Evolutionary conservation across 1,139 yeast genomes (phyloP), one percentile per base, ranked within the genome.

Genomic region (Meyerozyma elateridarum): DNA sequence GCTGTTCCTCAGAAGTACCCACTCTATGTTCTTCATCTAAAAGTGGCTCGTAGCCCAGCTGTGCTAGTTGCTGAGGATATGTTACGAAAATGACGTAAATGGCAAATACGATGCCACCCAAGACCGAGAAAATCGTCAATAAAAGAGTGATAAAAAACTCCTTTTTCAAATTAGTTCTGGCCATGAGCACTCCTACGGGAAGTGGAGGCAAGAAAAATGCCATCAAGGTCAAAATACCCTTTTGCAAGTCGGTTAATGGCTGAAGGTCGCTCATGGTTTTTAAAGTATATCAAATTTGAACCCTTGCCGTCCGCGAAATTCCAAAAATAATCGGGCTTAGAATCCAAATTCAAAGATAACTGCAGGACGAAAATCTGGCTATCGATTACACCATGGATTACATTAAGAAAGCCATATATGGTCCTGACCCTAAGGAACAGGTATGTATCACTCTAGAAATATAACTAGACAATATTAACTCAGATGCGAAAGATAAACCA

Each of bases 401-500:
- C 49, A 59, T 89, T 28, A 88, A 85, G 61, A 79, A 79, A 52
- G 85, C 89, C 7, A 79, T 89, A 32, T 89, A 93, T 80, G 98
- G 97, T 1, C 96, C 96, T 0, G 96, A 88, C 54, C 95, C 96
- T 29, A 81, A 81, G 49, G 97, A 91, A 51, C 96, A 87, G 48
- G 77, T 70, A 60, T 33, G 76, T 59, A 12, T n/a, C n/a, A 27
- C 8, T 12, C 11, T 17, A 6, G 15, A 13, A 26, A 15, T 20
- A 18, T 14, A 12, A 20, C 22, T 30, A 28, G 30, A 22, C 7
- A 5, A 9, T 42, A 57, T 61, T 52, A 56, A 56, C 59, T 7
- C 43, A 75, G 76, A 85, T 83, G 69, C 71, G 95, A 36, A 84
- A 80, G 50, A 85, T 95, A 48, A 89, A 85, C 53, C 70, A 77